Conservation (phyloP, 2,329 filamentous ascomycete species). For the Colletotrichum sp. region DNA sequence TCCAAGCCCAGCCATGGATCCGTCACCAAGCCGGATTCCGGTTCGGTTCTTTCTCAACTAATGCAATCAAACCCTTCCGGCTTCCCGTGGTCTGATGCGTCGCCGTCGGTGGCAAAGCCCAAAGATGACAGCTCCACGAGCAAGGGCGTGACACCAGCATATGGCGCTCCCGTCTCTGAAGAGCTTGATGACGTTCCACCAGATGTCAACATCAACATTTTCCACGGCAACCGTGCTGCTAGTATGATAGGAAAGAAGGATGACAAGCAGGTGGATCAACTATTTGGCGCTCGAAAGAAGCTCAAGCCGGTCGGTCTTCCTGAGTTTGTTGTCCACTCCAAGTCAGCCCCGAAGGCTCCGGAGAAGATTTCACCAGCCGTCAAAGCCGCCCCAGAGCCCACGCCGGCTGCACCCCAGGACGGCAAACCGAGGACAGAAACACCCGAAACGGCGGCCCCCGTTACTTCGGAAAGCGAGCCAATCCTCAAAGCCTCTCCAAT, state of each 20-base stretch:
- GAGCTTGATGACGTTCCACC: conserved; percentile 40
- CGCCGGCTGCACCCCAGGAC: not conserved
- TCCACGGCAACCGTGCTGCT: conserved; percentile 51
- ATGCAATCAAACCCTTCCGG: conserved; percentile 2
- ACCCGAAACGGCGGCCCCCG: not conserved
- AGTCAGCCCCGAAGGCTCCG: not conserved
- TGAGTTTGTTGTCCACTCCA: conserved; percentile 19
- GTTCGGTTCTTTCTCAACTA: conserved; percentile 15
- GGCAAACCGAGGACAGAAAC: not conserved
- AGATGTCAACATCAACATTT: conserved; percentile 51
- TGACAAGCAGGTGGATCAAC: not conserved
- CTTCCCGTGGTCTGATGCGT: conserved; percentile 13
- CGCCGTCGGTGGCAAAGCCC: not conserved
- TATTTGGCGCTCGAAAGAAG: conserved; percentile 7
- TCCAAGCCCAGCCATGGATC: not conserved
- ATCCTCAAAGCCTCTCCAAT: not conserved
- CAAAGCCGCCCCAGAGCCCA: not conserved
- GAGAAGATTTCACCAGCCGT: not conserved
- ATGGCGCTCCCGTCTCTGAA: not conserved
- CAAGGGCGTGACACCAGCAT: not conserved
- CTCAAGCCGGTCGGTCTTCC: conserved; percentile 26
- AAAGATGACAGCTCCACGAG: not conserved
- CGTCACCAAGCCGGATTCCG: conserved; percentile 1
- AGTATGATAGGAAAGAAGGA: conserved; percentile 39
- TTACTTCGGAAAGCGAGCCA: not conserved